phyloP scores from a whole-genome alignment of 1,284 basidiomycete genomes.

The Cystobasidium slooffiae region DNA sequence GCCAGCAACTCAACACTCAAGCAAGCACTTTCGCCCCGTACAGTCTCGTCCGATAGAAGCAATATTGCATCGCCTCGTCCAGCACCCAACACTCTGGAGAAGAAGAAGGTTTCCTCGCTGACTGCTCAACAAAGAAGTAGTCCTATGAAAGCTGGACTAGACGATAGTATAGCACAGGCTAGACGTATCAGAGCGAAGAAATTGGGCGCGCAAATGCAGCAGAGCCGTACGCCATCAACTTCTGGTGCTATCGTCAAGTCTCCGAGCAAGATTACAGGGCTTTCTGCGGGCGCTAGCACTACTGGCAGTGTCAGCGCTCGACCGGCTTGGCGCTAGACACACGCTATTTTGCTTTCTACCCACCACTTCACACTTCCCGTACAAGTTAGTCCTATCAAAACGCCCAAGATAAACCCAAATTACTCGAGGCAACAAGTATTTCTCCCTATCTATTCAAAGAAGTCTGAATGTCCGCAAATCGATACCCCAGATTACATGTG shows the following conservation, averaged over 20 bases:
- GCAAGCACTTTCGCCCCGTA: conserved; percentile 1
- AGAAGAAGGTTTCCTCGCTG: conserved; percentile 23
- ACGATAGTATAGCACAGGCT: conserved; percentile 19
- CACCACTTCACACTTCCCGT: neutral
- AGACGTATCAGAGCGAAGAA: conserved; percentile 26
- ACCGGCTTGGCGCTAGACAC: conserved; percentile 12
- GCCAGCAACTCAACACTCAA: neutral
- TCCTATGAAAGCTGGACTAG: conserved; percentile 14
- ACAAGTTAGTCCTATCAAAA: neutral
- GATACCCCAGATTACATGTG: no score
- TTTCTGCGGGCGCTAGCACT: neutral
- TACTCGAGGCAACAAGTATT: no score
- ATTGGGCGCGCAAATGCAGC: conserved; percentile 7
- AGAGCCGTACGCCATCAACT: neutral
- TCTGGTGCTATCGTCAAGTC: neutral
- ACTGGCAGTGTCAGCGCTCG: conserved; percentile 3
- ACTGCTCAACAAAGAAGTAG: conserved; percentile 11
- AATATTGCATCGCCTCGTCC: neutral
- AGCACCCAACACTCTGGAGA: neutral
- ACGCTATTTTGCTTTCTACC: neutral
- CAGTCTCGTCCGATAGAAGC: neutral
- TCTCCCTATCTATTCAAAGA: no score
- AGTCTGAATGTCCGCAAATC: no score
- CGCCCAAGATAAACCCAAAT: neutral
- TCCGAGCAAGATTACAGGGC: conserved; percentile 13